A percentile compares a stretch with the other conserved stretches of the same genome.
These are phyloP conservation scores for Fusarium coffeatum DNA, from an alignment of 2,329 filamentous ascomycete genomes.

Conservation along the genomic window DNA sequence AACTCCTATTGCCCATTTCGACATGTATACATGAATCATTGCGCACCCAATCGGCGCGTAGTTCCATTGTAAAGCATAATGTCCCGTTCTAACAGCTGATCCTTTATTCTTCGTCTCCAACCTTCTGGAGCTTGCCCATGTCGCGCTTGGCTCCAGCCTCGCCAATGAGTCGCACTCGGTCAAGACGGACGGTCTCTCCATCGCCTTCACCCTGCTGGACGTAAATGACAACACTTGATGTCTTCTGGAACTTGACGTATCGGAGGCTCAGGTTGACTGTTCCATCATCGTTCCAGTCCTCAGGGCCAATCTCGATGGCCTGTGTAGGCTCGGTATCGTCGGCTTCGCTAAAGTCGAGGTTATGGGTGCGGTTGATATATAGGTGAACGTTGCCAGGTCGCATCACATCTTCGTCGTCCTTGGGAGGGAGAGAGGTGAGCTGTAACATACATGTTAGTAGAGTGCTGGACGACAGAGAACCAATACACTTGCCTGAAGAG, in stretches of 20 bases:
- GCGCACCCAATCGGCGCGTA: background rate
- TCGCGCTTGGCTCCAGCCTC: constrained; percentile 92
- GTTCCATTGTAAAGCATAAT: constrained; percentile 4
- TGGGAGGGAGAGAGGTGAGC: constrained; percentile 82
- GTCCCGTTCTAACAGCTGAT: background rate
- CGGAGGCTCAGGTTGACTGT: constrained; percentile 80
- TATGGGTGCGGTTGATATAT: constrained; percentile 88
- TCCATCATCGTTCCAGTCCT: constrained; percentile 84
- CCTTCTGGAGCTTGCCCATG: constrained; percentile 95
- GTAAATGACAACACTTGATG: constrained; percentile 87
- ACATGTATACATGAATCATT: constrained; percentile 28
- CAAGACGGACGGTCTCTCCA: constrained; percentile 85
- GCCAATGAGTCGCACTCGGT: constrained; percentile 83
- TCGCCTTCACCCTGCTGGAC: constrained; percentile 87
- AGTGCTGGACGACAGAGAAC: background rate
- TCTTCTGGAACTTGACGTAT: constrained; percentile 98
- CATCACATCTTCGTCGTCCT: constrained; percentile 79
- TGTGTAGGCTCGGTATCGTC: constrained; percentile 88
- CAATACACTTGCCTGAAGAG: constrained; percentile 67
- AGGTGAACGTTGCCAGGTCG: constrained; percentile 86
- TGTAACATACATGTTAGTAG: constrained; percentile 58
- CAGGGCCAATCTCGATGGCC: constrained; percentile 75
- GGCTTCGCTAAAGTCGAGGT: constrained; percentile 94
- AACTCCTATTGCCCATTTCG: constrained; percentile 35
- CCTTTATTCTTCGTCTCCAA: constrained; percentile 77